Percentiles rank a stretch among this genome's conserved stretches.
Conservation (phyloP, 2,329 filamentous ascomycete species). For the Xylariaceae sp. region DNA sequence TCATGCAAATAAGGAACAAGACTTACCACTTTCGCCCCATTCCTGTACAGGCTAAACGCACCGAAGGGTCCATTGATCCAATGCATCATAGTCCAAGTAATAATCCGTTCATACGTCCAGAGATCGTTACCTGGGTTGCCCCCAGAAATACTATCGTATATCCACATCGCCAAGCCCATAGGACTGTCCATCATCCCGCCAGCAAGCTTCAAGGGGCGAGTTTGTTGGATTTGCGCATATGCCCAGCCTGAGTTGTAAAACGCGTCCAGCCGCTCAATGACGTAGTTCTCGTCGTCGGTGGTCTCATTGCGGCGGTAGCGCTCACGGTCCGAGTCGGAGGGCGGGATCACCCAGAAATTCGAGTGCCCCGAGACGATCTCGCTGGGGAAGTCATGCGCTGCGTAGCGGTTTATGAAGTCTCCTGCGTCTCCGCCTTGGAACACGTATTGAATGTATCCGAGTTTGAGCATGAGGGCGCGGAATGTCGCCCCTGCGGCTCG, state of each 20-base stretch:
- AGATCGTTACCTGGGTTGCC: neutral
- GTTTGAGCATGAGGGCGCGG: neutral
- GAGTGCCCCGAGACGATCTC: neutral
- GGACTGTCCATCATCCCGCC: neutral
- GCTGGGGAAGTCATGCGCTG: neutral
- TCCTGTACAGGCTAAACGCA: neutral
- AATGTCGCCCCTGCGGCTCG: neutral
- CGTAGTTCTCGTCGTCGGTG: neutral
- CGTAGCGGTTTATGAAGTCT: neutral
- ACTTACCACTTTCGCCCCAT: neutral
- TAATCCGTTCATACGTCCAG: neutral
- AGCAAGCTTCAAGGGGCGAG: neutral
- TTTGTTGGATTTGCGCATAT: neutral
- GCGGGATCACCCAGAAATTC: constrained; percentile 1
- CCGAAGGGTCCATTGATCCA: neutral
- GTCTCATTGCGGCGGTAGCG: neutral
- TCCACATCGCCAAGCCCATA: neutral
- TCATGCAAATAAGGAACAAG: neutral
- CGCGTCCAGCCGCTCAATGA: neutral
- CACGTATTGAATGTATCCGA: constrained; percentile 1
- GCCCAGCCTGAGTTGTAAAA: neutral
- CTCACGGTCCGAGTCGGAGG: neutral
- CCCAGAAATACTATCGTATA: neutral
- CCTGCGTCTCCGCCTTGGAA: neutral
- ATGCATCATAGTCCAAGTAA: neutral